A percentile compares a stretch with the other conserved stretches of the same genome.
Conservation (phyloP, 306 rosid genomes). For the Astragalus glycyphyllos region DNA sequence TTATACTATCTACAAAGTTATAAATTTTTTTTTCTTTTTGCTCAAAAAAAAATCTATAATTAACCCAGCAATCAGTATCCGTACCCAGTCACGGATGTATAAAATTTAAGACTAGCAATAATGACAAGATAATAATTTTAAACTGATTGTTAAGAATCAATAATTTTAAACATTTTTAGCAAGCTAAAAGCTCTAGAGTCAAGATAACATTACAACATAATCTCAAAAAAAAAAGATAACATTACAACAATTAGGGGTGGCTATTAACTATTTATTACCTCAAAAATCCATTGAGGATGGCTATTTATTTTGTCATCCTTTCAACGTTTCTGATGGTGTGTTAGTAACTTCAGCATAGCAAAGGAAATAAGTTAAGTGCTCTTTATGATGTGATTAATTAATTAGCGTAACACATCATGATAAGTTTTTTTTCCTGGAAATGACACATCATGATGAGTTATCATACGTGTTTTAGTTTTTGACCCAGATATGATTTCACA, state of each 20-base stretch:
- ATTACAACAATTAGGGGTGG: background rate
- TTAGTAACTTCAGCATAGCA: background rate
- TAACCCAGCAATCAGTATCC: no score
- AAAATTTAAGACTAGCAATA: background rate
- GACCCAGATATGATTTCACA: background rate
- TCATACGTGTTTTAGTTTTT: constrained; percentile 19
- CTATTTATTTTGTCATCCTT: background rate
- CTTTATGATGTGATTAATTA: background rate
- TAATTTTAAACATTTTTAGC: constrained; percentile 8
- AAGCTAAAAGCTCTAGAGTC: background rate
- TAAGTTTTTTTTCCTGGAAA: no score
- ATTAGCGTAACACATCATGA: background rate
- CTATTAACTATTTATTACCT: background rate
- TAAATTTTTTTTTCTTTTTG: no score
- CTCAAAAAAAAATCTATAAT: no score
- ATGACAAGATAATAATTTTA: no score
- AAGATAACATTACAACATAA: no score
- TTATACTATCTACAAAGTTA: no score
- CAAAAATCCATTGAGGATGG: constrained; percentile 4
- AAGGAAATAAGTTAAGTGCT: background rate
- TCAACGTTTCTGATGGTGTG: background rate
- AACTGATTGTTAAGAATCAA: no score
- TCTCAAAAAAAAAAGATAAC: no score
- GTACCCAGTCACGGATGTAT: constrained; percentile 21
- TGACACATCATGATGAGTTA: background rate